Conservation (phyloP, 495 filamentous ascomycete species). For the Neurospora pannonica region DNA sequence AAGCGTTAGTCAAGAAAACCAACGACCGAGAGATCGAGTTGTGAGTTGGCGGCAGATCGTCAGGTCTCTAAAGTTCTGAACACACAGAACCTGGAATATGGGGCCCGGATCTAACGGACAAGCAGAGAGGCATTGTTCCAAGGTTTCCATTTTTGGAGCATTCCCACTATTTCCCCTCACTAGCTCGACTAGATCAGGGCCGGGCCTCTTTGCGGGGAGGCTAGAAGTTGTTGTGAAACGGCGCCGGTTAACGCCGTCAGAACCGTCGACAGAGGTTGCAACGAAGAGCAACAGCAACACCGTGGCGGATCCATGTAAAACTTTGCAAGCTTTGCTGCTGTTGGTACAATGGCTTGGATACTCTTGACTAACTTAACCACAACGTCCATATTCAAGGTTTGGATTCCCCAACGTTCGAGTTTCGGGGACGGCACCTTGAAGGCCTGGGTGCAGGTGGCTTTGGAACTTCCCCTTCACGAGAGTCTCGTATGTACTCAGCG, state of each 20-base stretch:
- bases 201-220: not conserved
- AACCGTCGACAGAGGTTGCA: not conserved
- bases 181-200: not conserved
- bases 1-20: not conserved
- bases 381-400: not conserved
- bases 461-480: not conserved
- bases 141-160: not conserved
- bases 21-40: not conserved
- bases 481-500: not conserved
- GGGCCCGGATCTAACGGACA: not conserved
- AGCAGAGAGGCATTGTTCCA: not conserved
- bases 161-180: not conserved
- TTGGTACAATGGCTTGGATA: not conserved
- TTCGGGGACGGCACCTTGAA: not conserved
- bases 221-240: not conserved
- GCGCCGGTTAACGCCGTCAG: not conserved
- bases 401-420: not conserved
- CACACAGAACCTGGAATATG: not conserved
- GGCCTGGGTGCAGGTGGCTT: not conserved
- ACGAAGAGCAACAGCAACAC: not conserved
- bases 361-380: not conserved
- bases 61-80: not conserved
- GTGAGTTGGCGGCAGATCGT: not conserved
- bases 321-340: not conserved
- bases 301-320: not conserved